Evolutionary conservation across 139 green algal species (phyloP).

Genomic region (Coccomyxa sp.): DNA sequence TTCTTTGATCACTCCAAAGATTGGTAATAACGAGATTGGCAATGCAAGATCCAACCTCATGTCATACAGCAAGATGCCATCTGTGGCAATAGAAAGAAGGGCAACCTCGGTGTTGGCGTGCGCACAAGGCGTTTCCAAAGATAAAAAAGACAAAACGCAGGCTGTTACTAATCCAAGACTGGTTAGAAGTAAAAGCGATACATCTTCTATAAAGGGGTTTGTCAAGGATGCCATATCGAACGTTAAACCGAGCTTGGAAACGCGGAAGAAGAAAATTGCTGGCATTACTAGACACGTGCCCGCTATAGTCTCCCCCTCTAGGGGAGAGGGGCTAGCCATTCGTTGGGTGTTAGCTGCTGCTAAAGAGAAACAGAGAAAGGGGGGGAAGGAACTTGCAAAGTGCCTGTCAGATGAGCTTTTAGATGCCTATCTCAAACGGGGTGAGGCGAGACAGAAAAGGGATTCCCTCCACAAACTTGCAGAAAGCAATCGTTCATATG

Average conservation of each 20-base stretch:
- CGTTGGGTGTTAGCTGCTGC: constrained; percentile 41
- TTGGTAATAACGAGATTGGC: no score
- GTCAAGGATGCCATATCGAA: constrained; percentile 25
- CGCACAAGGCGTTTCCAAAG: no score
- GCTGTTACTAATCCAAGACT: constrained; percentile 9
- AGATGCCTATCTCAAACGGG: constrained; percentile 38
- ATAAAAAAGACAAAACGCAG: constrained; percentile 5
- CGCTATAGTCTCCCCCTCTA: constrained; percentile 31
- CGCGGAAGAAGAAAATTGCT: constrained; percentile 33
- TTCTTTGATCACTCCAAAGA: no score
- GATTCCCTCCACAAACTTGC: constrained; percentile 38
- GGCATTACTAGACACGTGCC: constrained; percentile 39
- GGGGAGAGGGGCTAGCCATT: constrained; percentile 33
- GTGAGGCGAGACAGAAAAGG: constrained; percentile 33
- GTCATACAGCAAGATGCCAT: no score
- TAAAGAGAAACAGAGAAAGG: constrained; percentile 40
- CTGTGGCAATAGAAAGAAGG: no score
- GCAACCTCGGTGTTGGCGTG: no score
- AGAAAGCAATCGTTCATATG: constrained; percentile 41
- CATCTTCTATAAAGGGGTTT: constrained; percentile 13
- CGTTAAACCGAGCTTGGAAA: constrained; percentile 36
- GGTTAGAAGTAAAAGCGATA: neutral
- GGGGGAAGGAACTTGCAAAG: constrained; percentile 23
- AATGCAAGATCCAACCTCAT: no score
- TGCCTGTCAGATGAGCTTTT: constrained; percentile 42